A percentile compares a stretch with the other conserved stretches of the same genome.
Evolutionary conservation across 192 early-diverging fungal genomes (phyloP).

Genomic region (Mortierella claussenii): DNA sequence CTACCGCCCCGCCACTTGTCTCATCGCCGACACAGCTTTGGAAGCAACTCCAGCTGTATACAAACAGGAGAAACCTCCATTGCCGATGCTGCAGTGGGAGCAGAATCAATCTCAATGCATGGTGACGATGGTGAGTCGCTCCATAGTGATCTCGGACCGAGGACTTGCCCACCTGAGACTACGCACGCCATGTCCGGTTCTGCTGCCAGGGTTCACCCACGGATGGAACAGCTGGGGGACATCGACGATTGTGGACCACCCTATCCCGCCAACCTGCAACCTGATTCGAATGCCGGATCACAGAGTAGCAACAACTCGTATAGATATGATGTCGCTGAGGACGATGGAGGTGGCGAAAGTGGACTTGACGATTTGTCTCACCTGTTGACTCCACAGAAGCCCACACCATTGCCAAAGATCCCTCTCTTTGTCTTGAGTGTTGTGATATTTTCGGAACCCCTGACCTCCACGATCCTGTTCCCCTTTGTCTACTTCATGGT

Average conservation of each 20-base stretch:
- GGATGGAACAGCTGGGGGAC: slow-evolving; percentile 22
- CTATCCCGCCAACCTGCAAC: background rate
- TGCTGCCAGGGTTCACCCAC: background rate
- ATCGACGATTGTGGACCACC: slow-evolving; percentile 13
- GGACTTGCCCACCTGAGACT: no score
- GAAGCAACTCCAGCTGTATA: no score
- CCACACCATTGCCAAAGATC: slow-evolving; percentile 45
- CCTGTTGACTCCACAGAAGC: slow-evolving; percentile 4
- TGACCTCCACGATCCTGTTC: slow-evolving; percentile 76
- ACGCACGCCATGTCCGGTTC: no score
- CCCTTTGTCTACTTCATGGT: slow-evolving; percentile 92
- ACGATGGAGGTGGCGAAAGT: background rate
- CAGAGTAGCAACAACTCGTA: background rate
- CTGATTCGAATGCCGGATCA: background rate
- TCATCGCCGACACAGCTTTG: no score
- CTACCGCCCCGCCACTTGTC: background rate
- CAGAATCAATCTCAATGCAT: no score
- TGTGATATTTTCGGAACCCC: slow-evolving; percentile 70
- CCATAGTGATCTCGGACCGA: slow-evolving; percentile 4
- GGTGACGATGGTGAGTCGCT: background rate
- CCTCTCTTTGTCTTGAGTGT: slow-evolving; percentile 54
- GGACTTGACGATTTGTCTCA: slow-evolving; percentile 10
- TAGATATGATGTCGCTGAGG: background rate
- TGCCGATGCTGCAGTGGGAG: no score
- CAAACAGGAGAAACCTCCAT: no score